Conservation (phyloP, 805 yeast genomes). For the Myxozyma udenii region DNA sequence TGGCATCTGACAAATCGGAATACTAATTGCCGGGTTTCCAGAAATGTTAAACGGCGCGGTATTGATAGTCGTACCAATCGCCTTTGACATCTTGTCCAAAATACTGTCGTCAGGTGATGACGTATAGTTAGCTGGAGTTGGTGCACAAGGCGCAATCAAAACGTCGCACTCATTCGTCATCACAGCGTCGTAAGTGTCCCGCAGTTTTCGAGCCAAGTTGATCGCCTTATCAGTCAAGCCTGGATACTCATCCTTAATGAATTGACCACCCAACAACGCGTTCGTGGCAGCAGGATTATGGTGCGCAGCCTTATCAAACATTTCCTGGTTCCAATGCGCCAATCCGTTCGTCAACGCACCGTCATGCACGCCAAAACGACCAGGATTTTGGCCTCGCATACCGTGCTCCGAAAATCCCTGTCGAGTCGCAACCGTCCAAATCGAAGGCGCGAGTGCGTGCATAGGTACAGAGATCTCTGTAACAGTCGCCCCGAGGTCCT, state of each 20-base stretch:
- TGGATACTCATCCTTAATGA: constrained; percentile 38
- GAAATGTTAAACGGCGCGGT: constrained; percentile 41
- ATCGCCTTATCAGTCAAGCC: constrained; percentile 39
- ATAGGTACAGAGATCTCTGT: constrained; percentile 41
- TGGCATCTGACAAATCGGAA: constrained; percentile 39
- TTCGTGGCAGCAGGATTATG: constrained; percentile 26
- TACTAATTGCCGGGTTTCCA: constrained; percentile 42
- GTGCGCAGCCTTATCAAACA: constrained; percentile 21
- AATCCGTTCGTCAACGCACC: constrained; percentile 8
- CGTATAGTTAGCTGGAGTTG: constrained; percentile 19
- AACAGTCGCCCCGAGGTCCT: constrained; percentile 39
- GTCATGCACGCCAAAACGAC: constrained; percentile 26
- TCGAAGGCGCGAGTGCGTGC: constrained; percentile 41
- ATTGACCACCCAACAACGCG: constrained; percentile 36
- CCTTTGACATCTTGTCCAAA: constrained; percentile 24
- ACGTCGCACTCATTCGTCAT: constrained; percentile 37
- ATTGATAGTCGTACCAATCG: constrained; percentile 39
- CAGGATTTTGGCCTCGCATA: constrained; percentile 20
- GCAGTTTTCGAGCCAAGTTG: constrained; percentile 39
- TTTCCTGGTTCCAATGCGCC: constrained; percentile 24
- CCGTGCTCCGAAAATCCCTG: constrained; percentile 29
- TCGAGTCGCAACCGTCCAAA: constrained; percentile 39
- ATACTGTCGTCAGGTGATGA: constrained; percentile 15
- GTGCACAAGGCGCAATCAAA: constrained; percentile 38
- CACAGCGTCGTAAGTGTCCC: constrained; percentile 38